Base-by-base conservation (phyloP, 768 basidiomycete genomes). In the Leccinellum rugosiceps region DNA sequence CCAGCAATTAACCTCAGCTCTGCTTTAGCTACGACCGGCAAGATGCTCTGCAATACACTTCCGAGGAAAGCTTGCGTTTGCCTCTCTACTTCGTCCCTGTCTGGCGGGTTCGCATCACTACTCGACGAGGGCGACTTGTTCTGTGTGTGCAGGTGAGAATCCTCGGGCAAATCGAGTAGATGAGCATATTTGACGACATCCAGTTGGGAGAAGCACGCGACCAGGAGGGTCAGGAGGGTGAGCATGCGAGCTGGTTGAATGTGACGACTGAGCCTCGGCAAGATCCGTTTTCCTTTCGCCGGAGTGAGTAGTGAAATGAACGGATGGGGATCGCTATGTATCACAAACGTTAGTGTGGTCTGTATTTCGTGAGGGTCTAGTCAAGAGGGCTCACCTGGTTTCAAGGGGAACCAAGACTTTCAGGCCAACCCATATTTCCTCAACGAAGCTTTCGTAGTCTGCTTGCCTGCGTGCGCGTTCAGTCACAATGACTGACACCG, bases 201-300 rank as follows among this genome's bases (percentile, higher is more conserved):
- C 55, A 98, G 80, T 70, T 98, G 94, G 58, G 83, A 84, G 76
- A 98, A 98, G 67, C 93, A 96, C 0, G 95, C 95, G 49, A 97
- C 87, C 34, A 98, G 81, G 25, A 98, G 85, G 1, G 94, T 97
- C 43, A 98, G 76, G 25, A 98, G 77, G 6, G 92, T 94, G 38
- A 93, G 82, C 80, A 92, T 87, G 68, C 90, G 87, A 49, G 88
- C 78, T 31, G 83, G 80, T 59, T 82, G 82, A 17, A 98, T 81
- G 63, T 94, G 89, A 19, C 95, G 87, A 10, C 92, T 86, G 14
- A 94, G 83, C 46, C 97, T 87, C 4, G 94, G 90, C 13, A 99
- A 79, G 25, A 99, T 81, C 59, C 87, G 87, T 77, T 98, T 98
- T 56, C 97, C 97, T 74, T 99, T 99, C 63, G 83, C 83, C 4